phyloP scores from a whole-genome alignment of 306 rosid genomes.

The Rosa multiflora region DNA sequence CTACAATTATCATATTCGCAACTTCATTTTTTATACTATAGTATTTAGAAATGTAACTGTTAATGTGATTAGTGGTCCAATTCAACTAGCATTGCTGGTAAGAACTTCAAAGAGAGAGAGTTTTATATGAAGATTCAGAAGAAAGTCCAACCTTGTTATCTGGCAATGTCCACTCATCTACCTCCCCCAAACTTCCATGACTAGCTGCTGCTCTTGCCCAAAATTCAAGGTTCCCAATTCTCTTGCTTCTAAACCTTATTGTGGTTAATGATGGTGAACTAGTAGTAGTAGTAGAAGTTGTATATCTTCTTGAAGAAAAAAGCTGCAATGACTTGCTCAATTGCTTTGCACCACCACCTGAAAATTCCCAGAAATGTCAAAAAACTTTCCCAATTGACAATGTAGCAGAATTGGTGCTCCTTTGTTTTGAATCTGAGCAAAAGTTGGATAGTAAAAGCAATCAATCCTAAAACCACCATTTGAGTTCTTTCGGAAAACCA shows the following conservation, averaged over 20 bases:
- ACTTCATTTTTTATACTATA: background rate
- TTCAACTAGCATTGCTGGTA: background rate
- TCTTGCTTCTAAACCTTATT: slow-evolving; percentile 3
- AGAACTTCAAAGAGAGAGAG: background rate
- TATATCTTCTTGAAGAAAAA: slow-evolving; percentile 5
- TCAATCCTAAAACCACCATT: background rate
- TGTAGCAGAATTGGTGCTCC: background rate
- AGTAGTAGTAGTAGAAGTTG: background rate
- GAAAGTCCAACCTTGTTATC: slow-evolving; percentile 9
- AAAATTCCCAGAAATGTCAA: slow-evolving; percentile 16
- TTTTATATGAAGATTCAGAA: background rate
- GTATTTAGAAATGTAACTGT: background rate
- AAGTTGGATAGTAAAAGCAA: background rate
- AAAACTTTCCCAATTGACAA: background rate
- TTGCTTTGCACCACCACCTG: slow-evolving; percentile 12
- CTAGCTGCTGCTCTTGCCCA: slow-evolving; percentile 2
- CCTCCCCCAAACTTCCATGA: slow-evolving; percentile 10
- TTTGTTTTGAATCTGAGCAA: slow-evolving; percentile 7
- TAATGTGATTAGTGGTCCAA: background rate
- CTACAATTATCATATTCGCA: background rate
- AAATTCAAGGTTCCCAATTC: slow-evolving; percentile 17
- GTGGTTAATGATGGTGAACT: background rate
- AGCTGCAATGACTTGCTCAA: slow-evolving; percentile 21
- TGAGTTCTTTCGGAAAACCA: background rate
- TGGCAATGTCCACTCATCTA: slow-evolving; percentile 32